phyloP scores from a whole-genome alignment of 169 alveolate species.

The Plasmodium coatneyi region DNA sequence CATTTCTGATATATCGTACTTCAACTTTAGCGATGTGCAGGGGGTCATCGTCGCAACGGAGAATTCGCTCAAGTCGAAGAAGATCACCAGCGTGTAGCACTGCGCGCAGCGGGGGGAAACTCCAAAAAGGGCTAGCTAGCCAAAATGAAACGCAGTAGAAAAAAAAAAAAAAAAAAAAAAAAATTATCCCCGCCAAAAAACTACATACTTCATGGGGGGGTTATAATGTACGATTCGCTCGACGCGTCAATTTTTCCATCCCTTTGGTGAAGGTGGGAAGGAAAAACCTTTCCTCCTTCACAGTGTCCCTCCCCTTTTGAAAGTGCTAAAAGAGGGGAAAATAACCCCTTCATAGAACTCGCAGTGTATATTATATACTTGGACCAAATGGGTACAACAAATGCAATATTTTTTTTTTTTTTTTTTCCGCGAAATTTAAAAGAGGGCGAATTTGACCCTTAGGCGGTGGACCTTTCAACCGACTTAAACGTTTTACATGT shows the following conservation, averaged over 20 bases:
- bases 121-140: too few relatives aligned
- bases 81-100: background rate
- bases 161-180: too few relatives aligned
- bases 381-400: background rate
- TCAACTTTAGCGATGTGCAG: background rate
- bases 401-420: background rate
- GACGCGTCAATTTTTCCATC: background rate
- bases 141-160: too few relatives aligned
- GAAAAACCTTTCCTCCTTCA: background rate
- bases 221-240: background rate
- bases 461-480: background rate
- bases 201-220: background rate
- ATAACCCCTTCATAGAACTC: background rate
- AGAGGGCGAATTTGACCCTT: background rate
- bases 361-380: background rate
- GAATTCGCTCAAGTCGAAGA: slow-evolving; percentile 32
- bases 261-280: background rate
- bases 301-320: background rate
- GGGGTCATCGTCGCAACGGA: slow-evolving; percentile 39
- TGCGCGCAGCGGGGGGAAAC: background rate
- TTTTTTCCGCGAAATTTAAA: background rate
- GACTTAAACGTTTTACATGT: background rate
- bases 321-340: background rate
- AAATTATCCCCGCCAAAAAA: background rate
- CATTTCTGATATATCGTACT: slow-evolving; percentile 48